Conservation (phyloP, 169 alveolate genomes). For the Plasmodium coatneyi region DNA sequence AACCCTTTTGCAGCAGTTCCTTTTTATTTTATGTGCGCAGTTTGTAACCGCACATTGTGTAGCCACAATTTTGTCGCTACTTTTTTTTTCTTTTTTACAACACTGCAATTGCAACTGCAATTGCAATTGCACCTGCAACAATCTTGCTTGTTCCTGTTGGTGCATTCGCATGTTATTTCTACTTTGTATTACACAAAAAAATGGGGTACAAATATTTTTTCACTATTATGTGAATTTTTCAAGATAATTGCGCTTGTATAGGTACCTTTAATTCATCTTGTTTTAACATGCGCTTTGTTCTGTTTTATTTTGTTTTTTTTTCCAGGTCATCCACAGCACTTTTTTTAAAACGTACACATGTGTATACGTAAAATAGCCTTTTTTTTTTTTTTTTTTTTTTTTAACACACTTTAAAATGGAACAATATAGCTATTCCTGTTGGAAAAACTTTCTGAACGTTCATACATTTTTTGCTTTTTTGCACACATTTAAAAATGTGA, state of each 20-base stretch:
- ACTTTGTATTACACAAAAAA: conserved; percentile 15
- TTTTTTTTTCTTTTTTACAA: not conserved
- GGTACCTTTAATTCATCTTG: conserved; percentile 8
- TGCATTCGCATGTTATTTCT: conserved; percentile 63
- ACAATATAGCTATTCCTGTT: conserved; percentile 2
- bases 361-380: conserved; percentile 21
- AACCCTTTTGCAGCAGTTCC: not conserved
- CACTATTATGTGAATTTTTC: conserved; percentile 12
- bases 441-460: conserved; percentile 39
- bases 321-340: conserved; percentile 31
- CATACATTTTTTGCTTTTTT: conserved; percentile 35
- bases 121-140: no score
- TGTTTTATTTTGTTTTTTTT: conserved; percentile 29
- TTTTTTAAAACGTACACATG: not conserved
- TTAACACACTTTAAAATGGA: not conserved
- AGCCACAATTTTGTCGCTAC: not conserved
- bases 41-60: not conserved
- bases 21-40: not conserved
- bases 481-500: conserved; percentile 17
- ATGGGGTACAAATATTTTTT: conserved; percentile 22
- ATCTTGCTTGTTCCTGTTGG: conserved; percentile 25
- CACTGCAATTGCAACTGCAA: no score
- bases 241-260: conserved; percentile 9
- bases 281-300: not conserved
- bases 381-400: conserved; percentile 37